phyloP scores from a whole-genome alignment of 2,329 filamentous ascomycete species.

The Calonectria multiphialidica region DNA sequence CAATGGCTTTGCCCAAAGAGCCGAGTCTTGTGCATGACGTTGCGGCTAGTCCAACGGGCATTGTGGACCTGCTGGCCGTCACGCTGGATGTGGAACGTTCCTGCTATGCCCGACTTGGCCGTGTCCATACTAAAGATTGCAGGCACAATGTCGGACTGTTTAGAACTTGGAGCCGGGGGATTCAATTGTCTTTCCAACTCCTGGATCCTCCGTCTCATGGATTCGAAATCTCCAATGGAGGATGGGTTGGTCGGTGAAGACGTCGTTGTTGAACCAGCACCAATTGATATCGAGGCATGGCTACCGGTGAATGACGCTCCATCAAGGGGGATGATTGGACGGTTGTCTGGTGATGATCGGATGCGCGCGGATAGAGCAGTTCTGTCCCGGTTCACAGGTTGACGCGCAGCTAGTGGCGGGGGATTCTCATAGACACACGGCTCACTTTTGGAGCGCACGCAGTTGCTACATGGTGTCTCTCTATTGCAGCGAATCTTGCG shows the following conservation, averaged over 20 bases:
- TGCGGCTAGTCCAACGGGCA: constrained; percentile 48
- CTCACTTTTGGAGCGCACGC: constrained; percentile 50
- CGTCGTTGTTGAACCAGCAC: background rate
- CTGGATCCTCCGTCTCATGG: constrained; percentile 24
- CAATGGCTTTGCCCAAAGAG: constrained; percentile 70
- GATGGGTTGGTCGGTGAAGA: constrained; percentile 19
- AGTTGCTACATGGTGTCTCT: constrained; percentile 56
- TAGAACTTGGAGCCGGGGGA: no score
- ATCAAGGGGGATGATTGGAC: background rate
- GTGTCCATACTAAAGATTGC: constrained; percentile 48
- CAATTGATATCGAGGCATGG: background rate
- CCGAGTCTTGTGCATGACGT: constrained; percentile 66
- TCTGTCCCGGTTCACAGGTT: background rate
- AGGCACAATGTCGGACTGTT: background rate
- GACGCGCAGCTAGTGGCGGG: background rate
- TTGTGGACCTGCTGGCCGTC: constrained; percentile 42
- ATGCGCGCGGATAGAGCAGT: background rate
- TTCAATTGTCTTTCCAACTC: constrained; percentile 31
- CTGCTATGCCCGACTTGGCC: constrained; percentile 52
- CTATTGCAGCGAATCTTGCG: constrained; percentile 60
- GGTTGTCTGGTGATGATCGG: background rate
- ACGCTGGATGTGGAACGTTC: constrained; percentile 57
- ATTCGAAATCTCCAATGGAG: constrained; percentile 30
- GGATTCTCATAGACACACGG: constrained; percentile 50
- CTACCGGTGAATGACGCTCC: background rate